Percentiles rank a stretch among this genome's conserved stretches.
phyloP scores from a whole-genome alignment of 2,329 filamentous ascomycete genomes.

The Aquanectria penicillioides region DNA sequence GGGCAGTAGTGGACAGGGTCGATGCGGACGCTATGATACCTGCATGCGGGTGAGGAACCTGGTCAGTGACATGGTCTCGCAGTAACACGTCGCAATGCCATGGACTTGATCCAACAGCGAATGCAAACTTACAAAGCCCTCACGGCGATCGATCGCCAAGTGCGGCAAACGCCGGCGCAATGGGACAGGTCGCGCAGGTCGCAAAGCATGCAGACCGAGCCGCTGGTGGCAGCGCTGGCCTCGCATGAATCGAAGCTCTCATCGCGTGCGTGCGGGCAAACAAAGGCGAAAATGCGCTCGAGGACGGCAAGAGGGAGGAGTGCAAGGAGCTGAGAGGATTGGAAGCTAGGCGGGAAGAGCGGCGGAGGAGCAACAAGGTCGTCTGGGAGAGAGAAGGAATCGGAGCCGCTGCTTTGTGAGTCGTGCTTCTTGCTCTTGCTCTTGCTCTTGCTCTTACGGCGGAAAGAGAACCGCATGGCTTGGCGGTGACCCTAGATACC shows the following conservation, averaged over 20 bases:
- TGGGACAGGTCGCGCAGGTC: conserved; percentile 88
- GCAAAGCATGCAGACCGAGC: conserved; percentile 91
- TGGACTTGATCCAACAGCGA: neutral
- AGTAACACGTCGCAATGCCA: neutral
- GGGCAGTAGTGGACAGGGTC: conserved; percentile 95
- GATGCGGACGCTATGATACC: conserved; percentile 90
- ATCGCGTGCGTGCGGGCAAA: conserved; percentile 86
- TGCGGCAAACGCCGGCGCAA: conserved; percentile 77
- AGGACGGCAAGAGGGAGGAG: conserved; percentile 76
- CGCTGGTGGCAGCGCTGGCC: conserved; percentile 70
- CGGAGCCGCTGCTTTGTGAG: conserved; percentile 29
- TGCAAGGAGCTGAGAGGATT: conserved; percentile 56
- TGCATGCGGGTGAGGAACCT: conserved; percentile 46
- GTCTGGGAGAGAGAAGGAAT: conserved; percentile 38
- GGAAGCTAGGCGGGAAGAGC: conserved; percentile 50
- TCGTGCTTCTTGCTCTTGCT: conserved; percentile 42
- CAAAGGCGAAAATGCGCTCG: conserved; percentile 78
- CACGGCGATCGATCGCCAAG: conserved; percentile 70
- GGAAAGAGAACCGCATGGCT: conserved; percentile 51
- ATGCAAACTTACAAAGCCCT: conserved; percentile 73
- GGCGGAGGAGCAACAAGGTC: conserved; percentile 41
- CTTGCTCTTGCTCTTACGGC: conserved; percentile 49
- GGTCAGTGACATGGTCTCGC: too few relatives aligned
- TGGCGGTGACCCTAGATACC: conserved; percentile 15
- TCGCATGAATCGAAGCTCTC: conserved; percentile 85